Evolutionary conservation across 1,284 basidiomycete species (phyloP).

Genomic region (Ceratobasidium sp.): DNA sequence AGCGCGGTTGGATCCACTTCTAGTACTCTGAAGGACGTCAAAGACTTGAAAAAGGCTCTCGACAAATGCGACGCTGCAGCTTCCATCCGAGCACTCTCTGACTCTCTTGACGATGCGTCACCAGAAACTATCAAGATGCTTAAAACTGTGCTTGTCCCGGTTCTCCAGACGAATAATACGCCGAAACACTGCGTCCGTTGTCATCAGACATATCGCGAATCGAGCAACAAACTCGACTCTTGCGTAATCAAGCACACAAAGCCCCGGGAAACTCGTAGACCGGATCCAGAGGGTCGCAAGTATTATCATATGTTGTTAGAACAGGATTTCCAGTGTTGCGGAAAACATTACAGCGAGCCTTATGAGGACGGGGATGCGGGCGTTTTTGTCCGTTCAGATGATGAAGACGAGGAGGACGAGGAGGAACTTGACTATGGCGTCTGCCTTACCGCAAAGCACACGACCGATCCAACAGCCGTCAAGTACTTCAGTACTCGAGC

Average conservation of each 20-base stretch:
- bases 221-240: neutral
- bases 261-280: neutral
- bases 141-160: neutral
- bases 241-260: neutral
- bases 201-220: constrained; percentile 8
- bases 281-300: neutral
- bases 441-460: neutral
- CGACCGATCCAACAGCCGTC: neutral
- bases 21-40: neutral
- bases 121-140: neutral
- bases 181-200: neutral
- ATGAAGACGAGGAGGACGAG: neutral
- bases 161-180: neutral
- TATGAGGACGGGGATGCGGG: neutral
- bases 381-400: neutral
- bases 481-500: neutral
- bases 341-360: neutral
- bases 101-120: neutral
- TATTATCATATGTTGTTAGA: neutral
- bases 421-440: neutral
- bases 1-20: neutral
- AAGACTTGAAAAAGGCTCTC: neutral
- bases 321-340: neutral
- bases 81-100: neutral
- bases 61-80: neutral